A percentile compares a stretch with the other conserved stretches of the same genome.
These are phyloP conservation scores for Yamadazyma phyllophila DNA, from an alignment of 805 yeast genomes.

Conservation along the genomic window DNA sequence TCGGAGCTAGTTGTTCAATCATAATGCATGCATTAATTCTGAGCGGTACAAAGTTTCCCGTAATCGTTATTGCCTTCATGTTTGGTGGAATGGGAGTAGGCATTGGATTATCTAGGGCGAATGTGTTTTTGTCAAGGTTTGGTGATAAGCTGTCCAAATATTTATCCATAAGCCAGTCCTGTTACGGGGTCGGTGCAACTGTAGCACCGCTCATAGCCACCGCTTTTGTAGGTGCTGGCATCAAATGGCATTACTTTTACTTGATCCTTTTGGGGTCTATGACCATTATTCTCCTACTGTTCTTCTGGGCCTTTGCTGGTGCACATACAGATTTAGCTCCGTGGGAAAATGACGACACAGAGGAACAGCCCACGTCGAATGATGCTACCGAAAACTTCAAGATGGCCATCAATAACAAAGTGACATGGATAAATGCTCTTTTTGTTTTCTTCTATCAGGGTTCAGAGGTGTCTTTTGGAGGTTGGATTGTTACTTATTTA, in stretches of 20 bases:
- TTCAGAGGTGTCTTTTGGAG: conserved; percentile 65
- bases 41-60: conserved; percentile 49
- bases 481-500: conserved; percentile 68
- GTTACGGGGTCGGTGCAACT: conserved; percentile 72
- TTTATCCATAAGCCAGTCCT: conserved; percentile 64
- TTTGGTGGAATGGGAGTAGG: conserved; percentile 60
- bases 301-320: conserved; percentile 45
- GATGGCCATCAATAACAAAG: conserved; percentile 34
- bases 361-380: background rate
- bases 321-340: conserved; percentile 46
- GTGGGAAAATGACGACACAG: conserved; percentile 23
- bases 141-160: conserved; percentile 50
- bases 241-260: conserved; percentile 53
- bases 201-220: conserved; percentile 66
- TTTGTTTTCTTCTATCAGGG: conserved; percentile 66
- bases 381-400: conserved; percentile 12
- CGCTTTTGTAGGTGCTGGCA: conserved; percentile 46
- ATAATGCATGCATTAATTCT: conserved; percentile 45
- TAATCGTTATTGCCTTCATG: conserved; percentile 49
- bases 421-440: conserved; percentile 49
- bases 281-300: conserved; percentile 27
- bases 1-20: conserved; percentile 35
- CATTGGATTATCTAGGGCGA: conserved; percentile 47
- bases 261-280: conserved; percentile 45
- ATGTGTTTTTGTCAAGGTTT: conserved; percentile 50